These are phyloP conservation scores for Fusarium falciforme DNA, from an alignment of 2,329 filamentous ascomycete genomes.

Conservation along the genomic window DNA sequence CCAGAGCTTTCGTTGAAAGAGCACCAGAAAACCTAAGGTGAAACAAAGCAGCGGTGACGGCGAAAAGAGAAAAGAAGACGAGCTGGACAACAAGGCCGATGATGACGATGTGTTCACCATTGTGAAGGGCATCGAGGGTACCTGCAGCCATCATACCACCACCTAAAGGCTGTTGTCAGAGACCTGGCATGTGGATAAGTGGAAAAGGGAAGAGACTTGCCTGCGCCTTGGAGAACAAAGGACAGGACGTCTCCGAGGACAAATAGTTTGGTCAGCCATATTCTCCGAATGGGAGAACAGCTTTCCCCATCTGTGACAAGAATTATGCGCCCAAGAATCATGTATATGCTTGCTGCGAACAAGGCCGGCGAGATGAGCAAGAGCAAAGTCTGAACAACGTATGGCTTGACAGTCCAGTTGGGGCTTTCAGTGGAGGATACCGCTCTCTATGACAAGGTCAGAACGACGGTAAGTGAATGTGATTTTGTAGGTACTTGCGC, in stretches of 20 bases:
- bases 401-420: background rate
- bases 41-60: background rate
- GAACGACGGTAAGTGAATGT: background rate
- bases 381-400: background rate
- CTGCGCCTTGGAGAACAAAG: background rate
- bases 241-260: background rate
- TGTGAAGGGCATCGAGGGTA: background rate
- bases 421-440: background rate
- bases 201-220: background rate
- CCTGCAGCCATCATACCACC: background rate
- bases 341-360: background rate
- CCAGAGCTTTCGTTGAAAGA: background rate
- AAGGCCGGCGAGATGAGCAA: background rate
- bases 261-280: background rate
- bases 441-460: background rate
- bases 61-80: background rate
- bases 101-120: background rate
- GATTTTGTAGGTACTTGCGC: background rate
- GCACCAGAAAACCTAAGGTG: background rate
- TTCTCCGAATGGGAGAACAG: background rate
- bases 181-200: background rate
- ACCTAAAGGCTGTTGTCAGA: background rate
- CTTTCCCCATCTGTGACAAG: background rate
- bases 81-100: background rate
- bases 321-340: background rate